Evolutionary conservation across 495 filamentous ascomycete species (phyloP), one percentile per base, ranked within the genome.

Genomic region (Penicilliopsis zonata): DNA sequence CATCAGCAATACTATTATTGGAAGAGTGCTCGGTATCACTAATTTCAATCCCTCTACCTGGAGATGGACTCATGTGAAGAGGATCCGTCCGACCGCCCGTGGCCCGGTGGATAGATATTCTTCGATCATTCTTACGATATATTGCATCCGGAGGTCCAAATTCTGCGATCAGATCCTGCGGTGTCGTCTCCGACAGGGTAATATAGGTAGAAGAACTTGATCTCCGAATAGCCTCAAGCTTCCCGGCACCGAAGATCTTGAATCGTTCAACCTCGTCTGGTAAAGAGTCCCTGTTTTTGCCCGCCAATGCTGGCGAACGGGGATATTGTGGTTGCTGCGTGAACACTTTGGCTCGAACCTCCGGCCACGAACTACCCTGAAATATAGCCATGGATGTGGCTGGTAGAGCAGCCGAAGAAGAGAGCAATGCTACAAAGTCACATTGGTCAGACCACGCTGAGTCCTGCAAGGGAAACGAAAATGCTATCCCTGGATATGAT

Each of bases 121-220:
- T 70, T 43, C 84, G 78, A 50, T 94, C 88, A 50, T 84, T 82
- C 65, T 94, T 96, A 40, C 82, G 70, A 54, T 94, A 93, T 21
- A 92, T 92, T 13, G 86, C 82, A 57, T 93, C 86, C n/a, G 90
- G 90, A 3, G 90, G 82, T 0, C 90, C 90, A 17, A 98, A 73
- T 38, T 93, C 86, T 23, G 79, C 72, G 14, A 95, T 72, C 3
- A 98, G 61, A 41, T 95, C 86, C 59, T 98, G 90, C 1, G 82
- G 79, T 6, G 82, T 86, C 0, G 86, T 94, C 44, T 84, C 70
- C 32, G 82, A 80, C 1, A 98, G 60, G 1, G 54, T 69, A 23
- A 96, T 76, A 52, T 65, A 69, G 30, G 86, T 72, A 1, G 68
- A 62, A 9, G 63, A 62, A 36, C 62, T 66, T 16, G 67, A 63